Conservation (phyloP, 2,329 filamentous ascomycete genomes). For the Gaeumannomyces sp. region DNA sequence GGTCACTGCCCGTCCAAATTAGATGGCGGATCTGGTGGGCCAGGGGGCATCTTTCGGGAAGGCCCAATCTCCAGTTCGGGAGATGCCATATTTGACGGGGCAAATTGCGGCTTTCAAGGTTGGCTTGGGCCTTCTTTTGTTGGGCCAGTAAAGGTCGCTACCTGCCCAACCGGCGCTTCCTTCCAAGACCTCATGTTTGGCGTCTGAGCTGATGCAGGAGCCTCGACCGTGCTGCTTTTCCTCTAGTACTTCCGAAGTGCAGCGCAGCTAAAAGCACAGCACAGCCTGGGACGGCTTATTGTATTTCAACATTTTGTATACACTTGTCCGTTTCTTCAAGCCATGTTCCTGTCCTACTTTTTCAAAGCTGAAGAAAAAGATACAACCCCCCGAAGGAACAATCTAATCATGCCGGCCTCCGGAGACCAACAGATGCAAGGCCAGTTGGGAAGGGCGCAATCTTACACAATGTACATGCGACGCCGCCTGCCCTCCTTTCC, state of each 20-base stretch:
- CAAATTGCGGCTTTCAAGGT: not conserved
- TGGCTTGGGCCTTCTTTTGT: not conserved
- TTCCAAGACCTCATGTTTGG: not conserved
- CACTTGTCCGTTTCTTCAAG: not conserved
- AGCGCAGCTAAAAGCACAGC: not conserved
- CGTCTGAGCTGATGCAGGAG: too few species aligned
- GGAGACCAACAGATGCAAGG: not conserved
- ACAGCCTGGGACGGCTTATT: not conserved
- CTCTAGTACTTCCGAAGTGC: too few species aligned
- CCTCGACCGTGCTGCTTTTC: too few species aligned
- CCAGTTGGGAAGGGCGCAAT: not conserved
- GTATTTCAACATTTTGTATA: not conserved
- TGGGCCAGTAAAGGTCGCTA: too few species aligned
- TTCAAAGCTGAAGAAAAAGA: not conserved
- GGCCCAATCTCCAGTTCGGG: not conserved
- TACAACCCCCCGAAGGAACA: not conserved
- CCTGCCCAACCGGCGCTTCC: too few species aligned
- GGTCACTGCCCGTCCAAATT: not conserved
- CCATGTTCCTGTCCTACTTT: not conserved
- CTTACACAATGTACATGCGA: not conserved
- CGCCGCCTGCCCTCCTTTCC: not conserved
- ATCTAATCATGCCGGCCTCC: not conserved
- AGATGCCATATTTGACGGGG: not conserved
- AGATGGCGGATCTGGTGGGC: not conserved
- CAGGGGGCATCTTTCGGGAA: not conserved